Percentiles rank a stretch among this genome's conserved stretches.
Conservation (phyloP, 2,329 filamentous ascomycete species). For the Beauveria australis region DNA sequence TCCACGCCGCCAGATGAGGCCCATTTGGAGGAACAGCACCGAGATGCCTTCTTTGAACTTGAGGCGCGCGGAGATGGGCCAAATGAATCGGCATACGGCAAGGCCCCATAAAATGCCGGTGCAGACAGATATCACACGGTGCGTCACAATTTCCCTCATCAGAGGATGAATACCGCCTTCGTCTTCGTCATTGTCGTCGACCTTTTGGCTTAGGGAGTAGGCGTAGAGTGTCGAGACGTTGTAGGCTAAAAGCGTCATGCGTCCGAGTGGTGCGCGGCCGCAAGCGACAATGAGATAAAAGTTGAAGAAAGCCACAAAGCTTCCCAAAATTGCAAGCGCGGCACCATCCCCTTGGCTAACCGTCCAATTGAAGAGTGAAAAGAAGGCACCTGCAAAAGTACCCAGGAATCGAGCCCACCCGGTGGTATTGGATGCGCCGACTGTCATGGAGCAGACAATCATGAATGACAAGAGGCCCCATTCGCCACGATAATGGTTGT, state of each 20-base stretch:
- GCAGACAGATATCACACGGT: slow-evolving; percentile 74
- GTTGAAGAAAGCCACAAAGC: slow-evolving; percentile 66
- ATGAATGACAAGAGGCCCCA: slow-evolving; percentile 95
- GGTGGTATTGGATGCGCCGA: slow-evolving; percentile 85
- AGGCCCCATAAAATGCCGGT: slow-evolving; percentile 81
- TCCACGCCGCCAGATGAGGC: slow-evolving; percentile 84
- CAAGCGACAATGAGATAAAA: slow-evolving; percentile 79
- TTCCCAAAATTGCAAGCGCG: slow-evolving; percentile 66
- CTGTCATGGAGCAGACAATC: slow-evolving; percentile 92
- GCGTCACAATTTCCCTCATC: slow-evolving; percentile 74
- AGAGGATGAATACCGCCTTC: slow-evolving; percentile 73
- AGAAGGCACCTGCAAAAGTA: slow-evolving; percentile 67
- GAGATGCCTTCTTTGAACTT: slow-evolving; percentile 82
- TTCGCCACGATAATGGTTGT: slow-evolving; percentile 78
- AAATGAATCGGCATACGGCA: slow-evolving; percentile 74
- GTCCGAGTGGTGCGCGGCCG: slow-evolving; percentile 74
- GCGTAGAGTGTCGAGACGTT: slow-evolving; percentile 87
- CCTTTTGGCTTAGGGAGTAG: slow-evolving; percentile 70
- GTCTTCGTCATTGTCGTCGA: slow-evolving; percentile 67
- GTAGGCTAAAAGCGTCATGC: slow-evolving; percentile 87
- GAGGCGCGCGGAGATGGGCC: slow-evolving; percentile 76
- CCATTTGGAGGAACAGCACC: slow-evolving; percentile 81
- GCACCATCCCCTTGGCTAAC: slow-evolving; percentile 62
- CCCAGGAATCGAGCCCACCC: slow-evolving; percentile 74
- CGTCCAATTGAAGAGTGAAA: slow-evolving; percentile 68